Evolutionary conservation across 305 asterid species (phyloP).

Genomic region (Fraxinus platypoda): DNA sequence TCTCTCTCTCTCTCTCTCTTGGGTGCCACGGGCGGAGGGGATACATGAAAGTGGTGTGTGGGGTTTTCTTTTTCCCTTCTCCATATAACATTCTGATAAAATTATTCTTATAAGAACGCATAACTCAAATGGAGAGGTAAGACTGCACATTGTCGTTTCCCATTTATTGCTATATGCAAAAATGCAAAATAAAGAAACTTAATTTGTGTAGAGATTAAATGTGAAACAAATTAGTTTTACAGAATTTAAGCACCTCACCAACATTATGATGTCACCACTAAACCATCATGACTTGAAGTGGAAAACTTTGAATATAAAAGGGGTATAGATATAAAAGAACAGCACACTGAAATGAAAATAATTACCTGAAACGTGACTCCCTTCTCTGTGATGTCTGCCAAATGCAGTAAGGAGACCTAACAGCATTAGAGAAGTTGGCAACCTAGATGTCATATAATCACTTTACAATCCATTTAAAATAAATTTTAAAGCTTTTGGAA

Average conservation of each 20-base stretch:
- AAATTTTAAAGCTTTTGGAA: slow-evolving; percentile 1
- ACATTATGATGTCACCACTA: neutral
- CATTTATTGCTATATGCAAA: slow-evolving; percentile 6
- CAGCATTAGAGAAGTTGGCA: slow-evolving; percentile 31
- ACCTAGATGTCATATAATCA: slow-evolving; percentile 1
- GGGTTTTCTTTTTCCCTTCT: neutral
- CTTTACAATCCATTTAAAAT: slow-evolving; percentile 11
- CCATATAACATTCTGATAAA: neutral
- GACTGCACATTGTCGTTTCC: neutral
- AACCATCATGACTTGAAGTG: neutral
- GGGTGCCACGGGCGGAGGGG: neutral
- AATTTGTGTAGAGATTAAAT: neutral
- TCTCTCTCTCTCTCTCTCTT: neutral
- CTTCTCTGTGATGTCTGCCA: slow-evolving; percentile 93
- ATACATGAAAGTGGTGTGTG: neutral
- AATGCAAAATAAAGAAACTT: slow-evolving; percentile 1
- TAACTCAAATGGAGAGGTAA: neutral
- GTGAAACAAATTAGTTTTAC: neutral
- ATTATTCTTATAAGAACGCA: neutral
- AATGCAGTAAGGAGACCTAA: slow-evolving; percentile 89
- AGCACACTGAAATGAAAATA: slow-evolving; percentile 4
- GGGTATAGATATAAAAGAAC: neutral
- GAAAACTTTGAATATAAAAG: neutral
- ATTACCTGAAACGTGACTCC: slow-evolving; percentile 96
- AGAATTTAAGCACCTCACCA: neutral